Evolutionary conservation across 2,329 filamentous ascomycete species (phyloP).

Genomic region (Pseudogymnoascus sp.): DNA sequence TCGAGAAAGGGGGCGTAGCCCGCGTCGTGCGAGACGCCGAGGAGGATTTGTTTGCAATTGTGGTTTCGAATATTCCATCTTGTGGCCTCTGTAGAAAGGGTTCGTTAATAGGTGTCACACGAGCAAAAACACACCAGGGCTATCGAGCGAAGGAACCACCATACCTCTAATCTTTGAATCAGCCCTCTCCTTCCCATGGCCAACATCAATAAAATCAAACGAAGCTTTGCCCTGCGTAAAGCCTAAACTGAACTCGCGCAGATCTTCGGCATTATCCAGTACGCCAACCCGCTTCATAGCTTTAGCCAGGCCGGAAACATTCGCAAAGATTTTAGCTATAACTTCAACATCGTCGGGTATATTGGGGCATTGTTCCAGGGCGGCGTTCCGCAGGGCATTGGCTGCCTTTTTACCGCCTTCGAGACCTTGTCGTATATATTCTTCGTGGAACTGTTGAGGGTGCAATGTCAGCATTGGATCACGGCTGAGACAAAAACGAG

Average conservation of each 20-base stretch:
- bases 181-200: conserved; percentile 47
- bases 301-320: conserved; percentile 41
- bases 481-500: conserved; percentile 7
- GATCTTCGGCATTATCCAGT: conserved; percentile 35
- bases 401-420: conserved; percentile 33
- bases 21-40: conserved; percentile 54
- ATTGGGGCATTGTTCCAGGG: conserved; percentile 39
- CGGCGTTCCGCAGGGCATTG: conserved; percentile 39
- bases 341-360: conserved; percentile 42
- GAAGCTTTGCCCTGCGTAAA: conserved; percentile 51
- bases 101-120: conserved; percentile 15
- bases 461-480: neutral
- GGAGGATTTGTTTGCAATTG: conserved; percentile 52
- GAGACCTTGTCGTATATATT: conserved; percentile 44
- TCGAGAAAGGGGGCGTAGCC: conserved; percentile 52
- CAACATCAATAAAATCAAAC: conserved; percentile 58
- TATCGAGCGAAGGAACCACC: conserved; percentile 11
- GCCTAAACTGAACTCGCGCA: conserved; percentile 49
- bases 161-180: conserved; percentile 53
- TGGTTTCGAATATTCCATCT: conserved; percentile 50
- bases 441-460: conserved; percentile 45
- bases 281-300: conserved; percentile 42
- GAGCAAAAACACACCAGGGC: neutral
- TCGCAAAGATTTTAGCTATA: conserved; percentile 47
- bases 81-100: conserved; percentile 27